Evolutionary conservation across 2,329 filamentous ascomycete genomes (phyloP).

Genomic region (Phialophora chinensis): DNA sequence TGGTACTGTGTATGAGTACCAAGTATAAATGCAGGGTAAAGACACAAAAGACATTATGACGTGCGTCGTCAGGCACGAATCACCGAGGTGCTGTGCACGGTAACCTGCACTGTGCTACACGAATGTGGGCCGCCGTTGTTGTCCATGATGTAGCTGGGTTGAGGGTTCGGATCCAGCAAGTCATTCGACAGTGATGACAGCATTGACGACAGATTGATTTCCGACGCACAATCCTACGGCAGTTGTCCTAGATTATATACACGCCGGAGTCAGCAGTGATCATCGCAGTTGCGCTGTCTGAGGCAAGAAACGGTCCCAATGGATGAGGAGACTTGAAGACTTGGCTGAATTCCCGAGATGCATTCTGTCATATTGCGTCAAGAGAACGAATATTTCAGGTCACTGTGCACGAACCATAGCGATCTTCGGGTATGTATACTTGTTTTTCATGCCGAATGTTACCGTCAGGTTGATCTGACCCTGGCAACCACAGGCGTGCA

Average conservation of each 20-base stretch:
- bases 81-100: not conserved
- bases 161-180: not conserved
- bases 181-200: constrained; percentile 2
- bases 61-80: not conserved
- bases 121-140: not conserved
- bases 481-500: constrained; percentile 8
- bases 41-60: not conserved
- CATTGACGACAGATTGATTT: not conserved
- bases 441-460: constrained; percentile 2
- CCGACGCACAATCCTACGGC: not conserved
- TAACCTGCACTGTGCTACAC: not conserved
- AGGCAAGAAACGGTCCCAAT: not conserved
- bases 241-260: not conserved
- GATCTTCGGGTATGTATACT: not conserved
- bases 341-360: not conserved
- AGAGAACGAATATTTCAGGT: constrained; percentile 3
- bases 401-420: not conserved
- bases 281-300: not conserved
- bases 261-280: not conserved
- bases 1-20: not conserved
- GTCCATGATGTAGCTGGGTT: not conserved
- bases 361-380: constrained; percentile 24
- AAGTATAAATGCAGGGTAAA: constrained; percentile 1
- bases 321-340: not conserved
- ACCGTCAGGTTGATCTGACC: constrained; percentile 6